Percentiles rank a stretch among this genome's conserved stretches.
Evolutionary conservation across 371 early-diverging fungal genomes (phyloP).

Genomic region (Mucor racemosus): DNA sequence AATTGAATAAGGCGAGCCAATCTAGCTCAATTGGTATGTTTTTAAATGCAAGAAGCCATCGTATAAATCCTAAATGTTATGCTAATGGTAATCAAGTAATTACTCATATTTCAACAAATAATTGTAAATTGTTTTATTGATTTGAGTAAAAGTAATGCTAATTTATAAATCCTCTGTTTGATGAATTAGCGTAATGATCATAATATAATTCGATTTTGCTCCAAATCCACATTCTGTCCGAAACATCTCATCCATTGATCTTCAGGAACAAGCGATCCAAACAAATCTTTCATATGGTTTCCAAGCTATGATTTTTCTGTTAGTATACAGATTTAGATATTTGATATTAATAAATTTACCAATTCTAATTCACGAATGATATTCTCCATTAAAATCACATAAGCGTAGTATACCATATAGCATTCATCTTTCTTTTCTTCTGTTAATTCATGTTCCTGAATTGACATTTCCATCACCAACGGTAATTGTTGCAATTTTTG

Average conservation of each 20-base stretch:
- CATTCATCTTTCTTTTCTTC: constrained; percentile 53
- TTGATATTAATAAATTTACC: constrained; percentile 14
- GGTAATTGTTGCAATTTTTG: constrained; percentile 54
- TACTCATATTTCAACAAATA: no score
- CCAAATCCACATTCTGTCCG: constrained; percentile 31
- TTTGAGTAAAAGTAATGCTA: no score
- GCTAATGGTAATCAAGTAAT: no score
- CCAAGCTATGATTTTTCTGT: constrained; percentile 30
- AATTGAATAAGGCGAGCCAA: no score
- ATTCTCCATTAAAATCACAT: constrained; percentile 77
- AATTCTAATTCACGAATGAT: constrained; percentile 75
- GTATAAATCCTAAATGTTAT: no score
- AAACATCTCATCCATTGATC: constrained; percentile 51
- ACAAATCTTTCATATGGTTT: constrained; percentile 44
- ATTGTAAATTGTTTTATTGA: no score
- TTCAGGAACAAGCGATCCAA: constrained; percentile 45
- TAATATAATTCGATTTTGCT: constrained; percentile 10
- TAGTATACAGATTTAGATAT: no score
- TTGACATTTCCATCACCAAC: constrained; percentile 1
- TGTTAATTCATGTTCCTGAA: constrained; percentile 30
- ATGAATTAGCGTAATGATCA: neutral
- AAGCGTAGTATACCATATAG: constrained; percentile 82
- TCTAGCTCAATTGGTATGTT: no score
- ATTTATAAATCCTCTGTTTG: no score
- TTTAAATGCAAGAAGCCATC: no score